A percentile compares a stretch with the other conserved stretches of the same genome.
These are phyloP conservation scores for Pleurotus giganteus DNA, from an alignment of 768 basidiomycete species.

Conservation along the genomic window DNA sequence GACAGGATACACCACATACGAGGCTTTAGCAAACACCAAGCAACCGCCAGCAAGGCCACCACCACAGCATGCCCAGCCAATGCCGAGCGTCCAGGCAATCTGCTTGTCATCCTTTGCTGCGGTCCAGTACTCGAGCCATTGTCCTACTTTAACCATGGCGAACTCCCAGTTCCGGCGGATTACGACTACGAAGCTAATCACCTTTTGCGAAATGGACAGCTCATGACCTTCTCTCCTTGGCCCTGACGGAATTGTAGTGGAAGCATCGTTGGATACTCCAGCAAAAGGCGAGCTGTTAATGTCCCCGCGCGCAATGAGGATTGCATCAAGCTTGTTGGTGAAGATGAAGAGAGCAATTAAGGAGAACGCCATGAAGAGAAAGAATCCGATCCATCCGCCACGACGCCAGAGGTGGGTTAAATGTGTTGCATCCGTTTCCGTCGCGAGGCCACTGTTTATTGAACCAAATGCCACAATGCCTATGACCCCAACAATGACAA, in stretches of 20 bases:
- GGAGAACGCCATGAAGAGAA: slow-evolving; percentile 74
- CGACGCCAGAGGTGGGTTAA: slow-evolving; percentile 86
- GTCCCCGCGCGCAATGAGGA: slow-evolving; percentile 70
- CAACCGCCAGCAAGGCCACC: slow-evolving; percentile 88
- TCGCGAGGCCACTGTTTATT: slow-evolving; percentile 75
- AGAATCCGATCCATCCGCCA: slow-evolving; percentile 87
- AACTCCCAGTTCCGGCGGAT: slow-evolving; percentile 36
- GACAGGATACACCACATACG: slow-evolving; percentile 38
- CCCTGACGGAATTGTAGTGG: not conserved
- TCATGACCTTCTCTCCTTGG: slow-evolving; percentile 6
- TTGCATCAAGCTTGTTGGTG: slow-evolving; percentile 67
- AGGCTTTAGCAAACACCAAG: slow-evolving; percentile 78
- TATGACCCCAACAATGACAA: slow-evolving; percentile 81
- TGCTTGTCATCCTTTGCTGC: slow-evolving; percentile 80
- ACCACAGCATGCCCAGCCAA: slow-evolving; percentile 92
- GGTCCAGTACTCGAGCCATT: slow-evolving; percentile 72
- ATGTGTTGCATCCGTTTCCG: slow-evolving; percentile 70
- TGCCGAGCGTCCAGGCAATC: slow-evolving; percentile 87
- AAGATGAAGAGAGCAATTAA: slow-evolving; percentile 67
- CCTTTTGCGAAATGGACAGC: not conserved
- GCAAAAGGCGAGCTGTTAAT: slow-evolving; percentile 57
- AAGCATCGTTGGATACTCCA: slow-evolving; percentile 22
- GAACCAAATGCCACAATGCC: slow-evolving; percentile 88
- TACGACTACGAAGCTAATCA: slow-evolving; percentile 15
- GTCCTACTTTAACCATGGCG: slow-evolving; percentile 51